Percentiles rank a stretch among this genome's conserved stretches.
phyloP scores from a whole-genome alignment of 306 rosid species.

The Fagus sylvatica region DNA sequence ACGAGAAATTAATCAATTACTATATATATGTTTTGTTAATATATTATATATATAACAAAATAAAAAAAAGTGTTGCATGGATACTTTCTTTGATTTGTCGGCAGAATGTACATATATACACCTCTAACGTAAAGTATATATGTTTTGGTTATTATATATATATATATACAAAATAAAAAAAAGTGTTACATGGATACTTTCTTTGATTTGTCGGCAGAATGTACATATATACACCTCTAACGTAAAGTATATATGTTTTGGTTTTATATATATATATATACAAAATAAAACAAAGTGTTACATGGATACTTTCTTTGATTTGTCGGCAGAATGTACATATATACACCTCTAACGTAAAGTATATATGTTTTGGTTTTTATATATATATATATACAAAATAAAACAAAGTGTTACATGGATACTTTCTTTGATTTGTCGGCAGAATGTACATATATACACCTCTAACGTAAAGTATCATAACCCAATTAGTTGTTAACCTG shows the following conservation, averaged over 20 bases:
- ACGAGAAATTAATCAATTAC: neutral
- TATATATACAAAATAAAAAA: no score
- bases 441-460: no score
- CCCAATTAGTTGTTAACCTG: neutral
- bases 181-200: neutral
- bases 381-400: no score
- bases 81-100: conserved; percentile 26
- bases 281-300: no score
- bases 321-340: conserved; percentile 32
- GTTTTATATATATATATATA: no score
- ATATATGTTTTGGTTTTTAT: neutral
- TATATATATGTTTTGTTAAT: neutral
- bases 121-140: no score
- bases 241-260: neutral
- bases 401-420: neutral
- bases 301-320: neutral
- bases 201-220: conserved; percentile 34
- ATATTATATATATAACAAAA: no score
- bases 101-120: conserved; percentile 4
- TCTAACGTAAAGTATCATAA: neutral
- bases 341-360: no score
- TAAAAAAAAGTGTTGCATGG: neutral
- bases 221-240: no score
- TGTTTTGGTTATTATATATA: neutral
- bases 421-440: conserved; percentile 19